Evolutionary conservation across 768 basidiomycete species (phyloP).

Genomic region (Lactifluus piperatus): DNA sequence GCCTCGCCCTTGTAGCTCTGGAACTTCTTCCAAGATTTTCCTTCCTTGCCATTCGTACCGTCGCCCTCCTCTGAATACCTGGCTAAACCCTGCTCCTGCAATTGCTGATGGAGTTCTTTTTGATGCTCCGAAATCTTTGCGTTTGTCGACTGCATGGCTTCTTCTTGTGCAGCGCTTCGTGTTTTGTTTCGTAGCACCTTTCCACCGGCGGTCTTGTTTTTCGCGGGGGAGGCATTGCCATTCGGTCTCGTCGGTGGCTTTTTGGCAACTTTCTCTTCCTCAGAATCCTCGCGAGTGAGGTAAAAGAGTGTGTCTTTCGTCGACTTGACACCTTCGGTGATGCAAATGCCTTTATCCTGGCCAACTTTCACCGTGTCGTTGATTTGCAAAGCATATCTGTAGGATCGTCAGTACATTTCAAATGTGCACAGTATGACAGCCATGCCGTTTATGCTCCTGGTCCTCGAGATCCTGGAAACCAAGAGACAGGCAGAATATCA

Average conservation of each 20-base stretch:
- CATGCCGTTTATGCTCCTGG: conserved; percentile 67
- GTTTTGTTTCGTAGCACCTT: conserved; percentile 90
- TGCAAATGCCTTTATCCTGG: conserved; percentile 49
- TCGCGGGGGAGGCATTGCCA: conserved; percentile 51
- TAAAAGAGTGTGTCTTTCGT: conserved; percentile 87
- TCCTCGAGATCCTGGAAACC: conserved; percentile 82
- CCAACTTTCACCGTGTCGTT: conserved; percentile 83
- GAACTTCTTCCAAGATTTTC: conserved; percentile 92
- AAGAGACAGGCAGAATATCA: conserved; percentile 79
- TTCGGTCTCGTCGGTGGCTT: conserved; percentile 53
- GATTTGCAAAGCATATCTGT: conserved; percentile 79
- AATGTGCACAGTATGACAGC: not conserved
- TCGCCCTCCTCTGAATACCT: conserved; percentile 79
- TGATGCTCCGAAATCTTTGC: conserved; percentile 87
- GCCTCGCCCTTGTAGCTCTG: conserved; percentile 95
- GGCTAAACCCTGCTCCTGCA: conserved; percentile 74
- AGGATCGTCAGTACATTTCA: not conserved
- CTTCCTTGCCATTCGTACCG: conserved; percentile 68
- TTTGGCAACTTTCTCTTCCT: conserved; percentile 45
- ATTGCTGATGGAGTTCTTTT: conserved; percentile 60
- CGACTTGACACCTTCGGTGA: conserved; percentile 81
- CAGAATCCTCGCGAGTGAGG: conserved; percentile 52
- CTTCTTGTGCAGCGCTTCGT: conserved; percentile 78
- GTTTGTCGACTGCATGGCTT: conserved; percentile 67
- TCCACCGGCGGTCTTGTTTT: conserved; percentile 68